phyloP scores from a whole-genome alignment of 2,329 filamentous ascomycete species.

The Pseudocercospora eumusae region DNA sequence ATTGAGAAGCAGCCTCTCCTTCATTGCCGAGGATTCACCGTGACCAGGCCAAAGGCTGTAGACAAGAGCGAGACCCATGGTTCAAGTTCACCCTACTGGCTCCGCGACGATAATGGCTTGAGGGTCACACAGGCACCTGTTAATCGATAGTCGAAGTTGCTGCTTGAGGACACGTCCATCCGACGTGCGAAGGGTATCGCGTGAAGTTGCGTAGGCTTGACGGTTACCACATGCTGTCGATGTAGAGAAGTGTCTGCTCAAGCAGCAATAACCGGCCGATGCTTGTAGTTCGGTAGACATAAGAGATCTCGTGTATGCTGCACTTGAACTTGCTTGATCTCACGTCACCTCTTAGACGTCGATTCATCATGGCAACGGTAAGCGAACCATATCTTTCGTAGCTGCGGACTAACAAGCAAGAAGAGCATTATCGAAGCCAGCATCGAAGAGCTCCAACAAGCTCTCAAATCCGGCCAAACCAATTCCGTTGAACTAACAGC shows the following conservation, averaged over 20 bases:
- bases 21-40: too few species aligned
- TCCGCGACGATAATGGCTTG: neutral
- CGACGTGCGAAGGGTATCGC: neutral
- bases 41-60: too few species aligned
- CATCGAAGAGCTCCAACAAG: constrained; percentile 46
- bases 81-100: neutral
- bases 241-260: neutral
- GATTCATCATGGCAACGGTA: neutral
- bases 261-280: neutral
- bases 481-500: constrained; percentile 50
- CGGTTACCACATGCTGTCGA: neutral
- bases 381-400: neutral
- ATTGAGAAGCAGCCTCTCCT: too few species aligned
- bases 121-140: neutral
- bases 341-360: neutral
- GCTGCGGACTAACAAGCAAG: neutral
- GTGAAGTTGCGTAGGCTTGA: neutral
- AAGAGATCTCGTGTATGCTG: neutral
- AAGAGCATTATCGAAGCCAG: constrained; percentile 44
- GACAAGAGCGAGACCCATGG: neutral
- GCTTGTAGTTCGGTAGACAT: neutral
- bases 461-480: constrained; percentile 42
- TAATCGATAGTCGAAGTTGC: neutral
- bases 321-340: neutral
- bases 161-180: neutral